Base-by-base conservation (phyloP, 1,284 basidiomycete genomes). In the Abortiporus biennis region DNA sequence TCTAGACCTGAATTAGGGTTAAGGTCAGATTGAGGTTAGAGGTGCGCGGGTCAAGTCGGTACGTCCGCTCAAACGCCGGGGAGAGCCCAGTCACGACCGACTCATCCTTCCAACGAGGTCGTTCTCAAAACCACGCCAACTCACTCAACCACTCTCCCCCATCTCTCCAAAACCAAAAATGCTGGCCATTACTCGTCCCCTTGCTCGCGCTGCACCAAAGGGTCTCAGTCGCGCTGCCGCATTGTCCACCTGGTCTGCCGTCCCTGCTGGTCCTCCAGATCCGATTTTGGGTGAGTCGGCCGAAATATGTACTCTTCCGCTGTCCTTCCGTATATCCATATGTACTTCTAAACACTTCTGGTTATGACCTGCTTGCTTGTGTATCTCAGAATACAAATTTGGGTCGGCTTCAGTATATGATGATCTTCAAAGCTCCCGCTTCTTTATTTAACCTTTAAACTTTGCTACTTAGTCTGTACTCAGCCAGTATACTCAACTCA, bases 221-320 rank as follows among this genome's bases (percentile, higher is more conserved):
- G 50, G 56, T 35, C 52, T 64, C 52, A 55, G 58, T 45, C 50
- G 55, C 45, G 54, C 54, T 24, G 57, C 57, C 12, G 57, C 67
- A 42, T 59, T 82, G 49, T 92, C 88, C 24, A 81, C 79, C 30
- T 96, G 92, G 92, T 77, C 86, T 31, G 66, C 76, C 49, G 91
- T 96, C 47, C 78, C 82, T 45, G 84, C 86, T 24, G 92, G 93
- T 36, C 92, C 92, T 52, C 92, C 93, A 25, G 92, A 96, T 65
- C 79, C 92, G 40, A 96, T 96, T 71, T 84, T 96, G 43, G 92
- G 92, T 91, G 53, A 43, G 75, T 32, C 25, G 19, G 16, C 23
- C 38, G 27, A 29, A 29, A 15, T 30, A 12, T 16, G 9, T 34
- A 8, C 38, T 24, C 19, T 25, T 35, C 32, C 27, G 27, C n/a